Base-by-base conservation (phyloP, 768 basidiomycete genomes). In the Russula virescens region DNA sequence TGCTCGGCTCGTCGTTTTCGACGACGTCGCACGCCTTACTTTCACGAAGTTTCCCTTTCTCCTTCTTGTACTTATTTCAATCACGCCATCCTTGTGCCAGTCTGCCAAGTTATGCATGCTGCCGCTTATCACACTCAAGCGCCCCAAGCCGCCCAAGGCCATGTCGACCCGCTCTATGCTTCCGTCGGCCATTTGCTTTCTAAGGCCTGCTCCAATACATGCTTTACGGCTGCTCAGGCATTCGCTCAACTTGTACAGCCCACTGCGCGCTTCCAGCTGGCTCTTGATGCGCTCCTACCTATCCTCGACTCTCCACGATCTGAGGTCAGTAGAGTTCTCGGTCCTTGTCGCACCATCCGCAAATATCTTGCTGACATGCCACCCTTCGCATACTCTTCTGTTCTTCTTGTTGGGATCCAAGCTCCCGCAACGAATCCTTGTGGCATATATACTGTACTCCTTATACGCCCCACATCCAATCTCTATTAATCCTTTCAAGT, bases 401-500 rank as follows among this genome's bases (percentile, higher is more conserved):
- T 25, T 48, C 49, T 46, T 47, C 43, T 47, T 31, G 34, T 46
- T 21, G 26, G n/a, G 38, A 34, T 35, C 48, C 49, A 67, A 89
- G 88, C 81, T 86, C 69, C 79, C 86, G 50, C 83, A 86, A 67
- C 83, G 89, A 60, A 89, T 91, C 68, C 80, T 91, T 66, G 88
- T 85, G 63, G 83, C 88, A 21, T 91, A 88, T 74, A 84, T 91
- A 70, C 78, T 91, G 63, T 89, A 88, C 75, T 85, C 87, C 48
- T 78, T 91, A 65, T 91, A 91, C 76, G 83, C 85, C 65, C 87
- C 89, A 54, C 83, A 91, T 72, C 88, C 89, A 65, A 87, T 90
- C 62, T 76, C 82, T 47, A 83, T 91, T 69, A 91, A 91, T 72
- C 89, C 90, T 14, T 91, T 91, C 81, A 87, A 85, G 75, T 85